Base-by-base conservation (phyloP, 768 basidiomycete species). In the Vararia minispora region DNA sequence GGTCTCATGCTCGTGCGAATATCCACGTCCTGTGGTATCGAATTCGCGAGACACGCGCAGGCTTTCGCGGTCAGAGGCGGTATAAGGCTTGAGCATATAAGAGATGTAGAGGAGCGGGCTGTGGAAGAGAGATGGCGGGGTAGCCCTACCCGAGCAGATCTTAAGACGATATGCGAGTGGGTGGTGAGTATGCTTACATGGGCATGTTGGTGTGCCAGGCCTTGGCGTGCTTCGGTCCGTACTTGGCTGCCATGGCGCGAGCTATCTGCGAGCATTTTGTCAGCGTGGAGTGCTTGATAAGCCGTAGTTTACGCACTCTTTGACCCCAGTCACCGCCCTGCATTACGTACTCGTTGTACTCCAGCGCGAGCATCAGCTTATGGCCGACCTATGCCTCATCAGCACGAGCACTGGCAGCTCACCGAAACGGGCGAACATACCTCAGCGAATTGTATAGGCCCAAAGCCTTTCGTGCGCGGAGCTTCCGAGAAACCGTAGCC, bases 401-500 rank as follows among this genome's bases (percentile, higher is more conserved):
- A 12, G 37, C 0, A 64, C 64, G 0, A 77, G 69, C n/a, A 77
- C 70, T 76, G 71, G 49, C 76, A 14, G 13, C 14, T 37, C 3
- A n/a, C 6, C 12, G 13, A 27, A 12, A 6, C 17, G 26, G 22
- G 5, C n/a, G n/a, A 10, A 41, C 37, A 18, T 31, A 70, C 76
- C 57, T 79, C 72, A 1, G 74, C 74, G 35, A 69, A 76, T 33
- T 78, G 73, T 14, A 52, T 42, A 0, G 57, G 24, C 7, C 45
- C 49, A 43, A 79, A 79, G 0, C 75, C 74, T 42, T 62, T 62
- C 50, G 68, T 69, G 34, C 52, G 69, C 0, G 72, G 67, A 0
- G 66, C 72, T 29, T 74, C 65, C 0, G 77, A 78, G 53, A 77
- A 79, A 0, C 74, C 77, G 52, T 57, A 80, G 0, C 74, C 74